phyloP scores from a whole-genome alignment of 2,329 filamentous ascomycete genomes.

The Neonectria faginata region DNA sequence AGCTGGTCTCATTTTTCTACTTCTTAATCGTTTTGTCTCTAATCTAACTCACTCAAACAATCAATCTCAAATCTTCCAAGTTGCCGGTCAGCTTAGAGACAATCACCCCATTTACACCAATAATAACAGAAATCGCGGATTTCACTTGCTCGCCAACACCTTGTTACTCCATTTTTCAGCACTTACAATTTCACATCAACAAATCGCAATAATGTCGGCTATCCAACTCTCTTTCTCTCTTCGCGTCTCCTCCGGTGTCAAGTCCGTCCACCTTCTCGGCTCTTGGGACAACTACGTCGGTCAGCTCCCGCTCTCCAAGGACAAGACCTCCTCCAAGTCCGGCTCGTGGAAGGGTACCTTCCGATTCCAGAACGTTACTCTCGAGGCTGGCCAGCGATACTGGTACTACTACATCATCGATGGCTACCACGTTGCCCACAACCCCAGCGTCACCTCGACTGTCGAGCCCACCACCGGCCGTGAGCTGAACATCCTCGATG shows the following conservation, averaged over 20 bases:
- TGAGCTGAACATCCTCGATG: constrained; percentile 97
- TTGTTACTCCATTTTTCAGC: constrained; percentile 42
- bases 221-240: constrained; percentile 96
- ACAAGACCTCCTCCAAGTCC: constrained; percentile 83
- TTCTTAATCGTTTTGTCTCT: constrained; percentile 51
- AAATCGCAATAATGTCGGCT: constrained; percentile 74
- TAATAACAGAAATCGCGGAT: constrained; percentile 64
- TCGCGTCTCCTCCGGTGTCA: constrained; percentile 94
- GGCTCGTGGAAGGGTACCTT: constrained; percentile 97
- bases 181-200: constrained; percentile 48
- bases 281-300: constrained; percentile 98
- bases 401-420: constrained; percentile 99
- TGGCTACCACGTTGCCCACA: constrained; percentile 97
- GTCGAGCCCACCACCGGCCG: constrained; percentile 97
- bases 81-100: constrained; percentile 58
- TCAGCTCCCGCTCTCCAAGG: constrained; percentile 93
- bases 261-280: constrained; percentile 96
- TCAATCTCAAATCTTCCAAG: constrained; percentile 41
- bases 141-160: constrained; percentile 64
- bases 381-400: constrained; percentile 92
- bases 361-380: constrained; percentile 88
- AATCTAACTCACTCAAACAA: constrained; percentile 38
- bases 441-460: constrained; percentile 88
- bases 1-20: constrained; percentile 66
- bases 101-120: constrained; percentile 37